Evolutionary conservation across 805 yeast species (phyloP).

Genomic region (Cyberlindnera lachancei): DNA sequence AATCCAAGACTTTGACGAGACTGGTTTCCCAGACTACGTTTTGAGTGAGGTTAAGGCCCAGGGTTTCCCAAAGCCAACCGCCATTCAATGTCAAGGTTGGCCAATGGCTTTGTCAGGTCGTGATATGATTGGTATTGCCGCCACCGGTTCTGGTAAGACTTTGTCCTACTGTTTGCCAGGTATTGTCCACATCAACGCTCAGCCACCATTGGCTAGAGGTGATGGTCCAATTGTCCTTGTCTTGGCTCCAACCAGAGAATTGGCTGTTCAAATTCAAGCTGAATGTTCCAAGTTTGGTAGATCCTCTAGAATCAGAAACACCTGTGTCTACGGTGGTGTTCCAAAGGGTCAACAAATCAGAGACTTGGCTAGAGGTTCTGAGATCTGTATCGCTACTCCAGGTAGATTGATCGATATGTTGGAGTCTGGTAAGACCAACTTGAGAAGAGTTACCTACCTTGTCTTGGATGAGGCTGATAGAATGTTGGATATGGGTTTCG

Average conservation of each 20-base stretch:
- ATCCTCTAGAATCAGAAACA: conserved; percentile 89
- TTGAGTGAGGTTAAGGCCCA: conserved; percentile 80
- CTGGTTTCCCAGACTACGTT: conserved; percentile 95
- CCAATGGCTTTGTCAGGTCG: conserved; percentile 99
- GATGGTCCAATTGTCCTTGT: conserved; percentile 97
- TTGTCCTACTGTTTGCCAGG: conserved; percentile 94
- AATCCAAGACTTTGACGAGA: conserved; percentile 87
- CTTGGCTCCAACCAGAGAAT: conserved; percentile 97
- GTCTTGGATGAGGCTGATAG: conserved; percentile 99
- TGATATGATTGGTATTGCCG: conserved; percentile 98
- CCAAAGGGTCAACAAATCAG: conserved; percentile 97
- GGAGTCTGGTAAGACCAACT: conserved; percentile 89
- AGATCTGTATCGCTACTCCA: conserved; percentile 95
- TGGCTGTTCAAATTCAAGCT: conserved; percentile 94
- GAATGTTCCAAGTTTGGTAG: conserved; percentile 94
- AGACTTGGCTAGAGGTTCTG: conserved; percentile 91
- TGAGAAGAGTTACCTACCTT: conserved; percentile 92
- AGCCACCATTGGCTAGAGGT: conserved; percentile 85
- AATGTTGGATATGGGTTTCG: conserved; percentile 99
- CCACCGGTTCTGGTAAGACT: conserved; percentile 99
- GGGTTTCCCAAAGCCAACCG: conserved; percentile 93
- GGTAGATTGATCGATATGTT: conserved; percentile 98
- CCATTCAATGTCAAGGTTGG: conserved; percentile 99
- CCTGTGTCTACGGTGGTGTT: conserved; percentile 99
- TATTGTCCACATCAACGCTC: conserved; percentile 97